phyloP scores from a whole-genome alignment of 192 early-diverging fungal species.

The Podila clonocystis region DNA sequence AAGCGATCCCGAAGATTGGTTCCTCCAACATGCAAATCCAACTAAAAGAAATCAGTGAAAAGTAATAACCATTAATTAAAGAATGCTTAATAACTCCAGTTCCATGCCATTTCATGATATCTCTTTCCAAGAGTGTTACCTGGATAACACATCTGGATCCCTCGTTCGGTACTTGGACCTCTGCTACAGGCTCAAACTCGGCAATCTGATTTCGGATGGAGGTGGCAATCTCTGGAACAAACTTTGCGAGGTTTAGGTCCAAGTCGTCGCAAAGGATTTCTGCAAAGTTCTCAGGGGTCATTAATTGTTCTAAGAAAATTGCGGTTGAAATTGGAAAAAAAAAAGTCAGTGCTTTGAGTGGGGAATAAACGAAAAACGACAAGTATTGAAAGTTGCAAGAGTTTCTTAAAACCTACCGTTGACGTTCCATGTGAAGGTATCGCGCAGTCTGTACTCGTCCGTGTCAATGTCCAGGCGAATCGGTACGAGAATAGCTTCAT shows the following conservation, averaged over 20 bases:
- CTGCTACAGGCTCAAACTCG: constrained; percentile 64
- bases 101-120: too few relatives aligned
- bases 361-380: background rate
- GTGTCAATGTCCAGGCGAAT: constrained; percentile 93
- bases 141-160: constrained; percentile 59
- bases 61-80: too few relatives aligned
- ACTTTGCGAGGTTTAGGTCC: constrained; percentile 62
- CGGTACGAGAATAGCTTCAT: constrained; percentile 83
- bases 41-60: constrained; percentile 58
- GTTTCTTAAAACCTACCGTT: constrained; percentile 61
- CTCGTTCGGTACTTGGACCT: constrained; percentile 55
- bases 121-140: constrained; percentile 24
- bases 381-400: background rate
- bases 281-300: constrained; percentile 88
- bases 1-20: constrained; percentile 86
- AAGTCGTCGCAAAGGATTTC: constrained; percentile 85
- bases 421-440: constrained; percentile 94
- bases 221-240: constrained; percentile 62
- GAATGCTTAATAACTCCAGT: too few relatives aligned
- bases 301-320: constrained; percentile 63
- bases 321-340: background rate
- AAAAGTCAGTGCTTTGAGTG: background rate
- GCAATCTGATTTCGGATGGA: constrained; percentile 68
- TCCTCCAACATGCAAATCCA: constrained; percentile 87
- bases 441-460: constrained; percentile 85